Base-by-base conservation (phyloP, 768 basidiomycete species). In the Myochromella boudieri region DNA sequence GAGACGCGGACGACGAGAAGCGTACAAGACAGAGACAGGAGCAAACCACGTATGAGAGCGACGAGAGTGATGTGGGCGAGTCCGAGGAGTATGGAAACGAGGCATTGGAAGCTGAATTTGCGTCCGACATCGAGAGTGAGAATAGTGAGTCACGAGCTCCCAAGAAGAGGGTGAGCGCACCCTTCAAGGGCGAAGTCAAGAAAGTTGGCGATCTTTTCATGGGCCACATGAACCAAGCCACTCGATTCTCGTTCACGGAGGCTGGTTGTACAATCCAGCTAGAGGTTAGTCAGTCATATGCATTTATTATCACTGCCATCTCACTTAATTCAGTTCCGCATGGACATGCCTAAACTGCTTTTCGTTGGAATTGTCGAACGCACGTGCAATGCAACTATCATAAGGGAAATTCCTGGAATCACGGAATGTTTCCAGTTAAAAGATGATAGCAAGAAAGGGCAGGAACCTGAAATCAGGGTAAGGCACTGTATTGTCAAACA, bases 281-380 rank as follows among this genome's bases (percentile, higher is more conserved):
- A 12, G 84, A 93, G 74, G 95, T 94, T 60, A 57, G 85, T 66
- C 18, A 40, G 44, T 17, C 43, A 17, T 10, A n/a, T 46, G 25
- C 26, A 44, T 14, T 21, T 29, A 31, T 43, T n/a, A 11, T 41
- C 4, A 21, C 29, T 25, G 43, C 5, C 37, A 42, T 25, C 42
- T 51, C 44, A 31, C 27, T 44, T 27, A 38, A 39, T 41, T 47
- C 15, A 98, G 93, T 95, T 98, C 70, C 72, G 79, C 9, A 80
- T 87, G 34, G 83, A 90, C 57, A 85, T 93, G 63, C 94, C 94
- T 9, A 98, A 98, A 67, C 76, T 99, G 26, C 75, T 99, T 17
- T 77, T 99, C 33, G 92, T 98, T 38, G 95, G 94, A 37, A 83
- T 99, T 51, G 78, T 98, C 46, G 97, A 98, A 64, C 78, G 85